These are phyloP conservation scores for Asterionellopsis glacialis DNA, from an alignment of 108 stramenopile species.

Conservation along the genomic window DNA sequence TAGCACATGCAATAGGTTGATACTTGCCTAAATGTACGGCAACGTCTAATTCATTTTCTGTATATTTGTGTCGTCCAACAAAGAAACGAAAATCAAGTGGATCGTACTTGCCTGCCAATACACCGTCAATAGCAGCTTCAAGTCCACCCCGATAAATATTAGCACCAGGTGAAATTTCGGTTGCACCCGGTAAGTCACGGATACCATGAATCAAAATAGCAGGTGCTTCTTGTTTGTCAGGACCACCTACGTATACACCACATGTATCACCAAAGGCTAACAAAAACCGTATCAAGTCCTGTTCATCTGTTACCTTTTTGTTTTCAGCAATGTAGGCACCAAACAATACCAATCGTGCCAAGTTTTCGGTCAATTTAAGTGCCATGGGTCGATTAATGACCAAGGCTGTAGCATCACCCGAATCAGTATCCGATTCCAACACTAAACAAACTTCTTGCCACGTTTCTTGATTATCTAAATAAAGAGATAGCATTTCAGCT, in stretches of 20 bases:
- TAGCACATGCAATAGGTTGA: constrained; percentile 70
- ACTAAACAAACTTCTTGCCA: constrained; percentile 85
- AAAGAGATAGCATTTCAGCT: constrained; percentile 54
- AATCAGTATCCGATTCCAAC: constrained; percentile 30
- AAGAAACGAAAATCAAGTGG: constrained; percentile 85
- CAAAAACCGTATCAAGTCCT: constrained; percentile 47
- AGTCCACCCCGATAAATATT: constrained; percentile 71
- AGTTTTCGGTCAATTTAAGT: constrained; percentile 57
- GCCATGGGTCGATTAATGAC: constrained; percentile 84
- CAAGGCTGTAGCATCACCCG: constrained; percentile 35
- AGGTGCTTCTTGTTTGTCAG: constrained; percentile 60
- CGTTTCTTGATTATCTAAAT: constrained; percentile 65
- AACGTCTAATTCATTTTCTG: constrained; percentile 40
- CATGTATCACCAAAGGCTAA: constrained; percentile 64
- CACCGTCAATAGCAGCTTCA: constrained; percentile 71
- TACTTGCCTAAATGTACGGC: constrained; percentile 53
- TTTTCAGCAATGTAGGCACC: constrained; percentile 37
- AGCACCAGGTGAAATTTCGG: constrained; percentile 62
- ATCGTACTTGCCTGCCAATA: constrained; percentile 56
- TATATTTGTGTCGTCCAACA: constrained; percentile 53
- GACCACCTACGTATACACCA: constrained; percentile 76
- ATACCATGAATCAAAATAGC: constrained; percentile 77
- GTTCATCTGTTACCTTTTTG: constrained; percentile 15
- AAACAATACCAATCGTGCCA: constrained; percentile 49
- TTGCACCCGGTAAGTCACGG: constrained; percentile 52